Evolutionary conservation across 2,329 filamentous ascomycete species (phyloP).

Genomic region (Hymenoscyphus fraxineus): DNA sequence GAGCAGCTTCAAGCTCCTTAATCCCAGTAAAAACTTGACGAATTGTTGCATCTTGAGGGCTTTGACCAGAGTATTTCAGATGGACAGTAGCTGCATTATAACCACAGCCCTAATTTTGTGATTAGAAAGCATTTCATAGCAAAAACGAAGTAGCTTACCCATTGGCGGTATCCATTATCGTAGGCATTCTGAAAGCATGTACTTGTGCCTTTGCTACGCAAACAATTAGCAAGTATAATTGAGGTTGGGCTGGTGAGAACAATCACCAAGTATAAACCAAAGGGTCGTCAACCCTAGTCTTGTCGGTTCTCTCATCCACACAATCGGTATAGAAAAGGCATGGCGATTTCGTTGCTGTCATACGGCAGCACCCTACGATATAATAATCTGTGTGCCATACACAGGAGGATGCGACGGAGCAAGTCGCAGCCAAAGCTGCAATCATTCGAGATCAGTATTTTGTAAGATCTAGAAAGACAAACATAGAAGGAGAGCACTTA

Average conservation of each 20-base stretch:
- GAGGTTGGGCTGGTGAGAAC: too few relatives aligned
- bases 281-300: slow-evolving; percentile 9
- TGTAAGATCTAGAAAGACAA: too few relatives aligned
- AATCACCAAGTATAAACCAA: slow-evolving; percentile 17
- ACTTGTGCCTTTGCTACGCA: slow-evolving; percentile 11
- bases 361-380: slow-evolving; percentile 20
- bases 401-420: slow-evolving; percentile 16
- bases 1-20: slow-evolving; percentile 5
- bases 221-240: not conserved
- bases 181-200: slow-evolving; percentile 16
- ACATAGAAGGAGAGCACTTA: not conserved
- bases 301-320: slow-evolving; percentile 14
- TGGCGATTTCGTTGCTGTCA: slow-evolving; percentile 13
- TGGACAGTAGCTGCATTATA: slow-evolving; percentile 9
- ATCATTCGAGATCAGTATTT: not conserved
- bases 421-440: slow-evolving; percentile 12
- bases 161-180: slow-evolving; percentile 15
- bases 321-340: slow-evolving; percentile 19
- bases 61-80: slow-evolving; percentile 10
- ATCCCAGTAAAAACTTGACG: slow-evolving; percentile 15
- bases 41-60: slow-evolving; percentile 7
- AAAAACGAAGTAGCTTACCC: not conserved
- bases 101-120: slow-evolving; percentile 12
- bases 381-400: slow-evolving; percentile 20
- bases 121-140: not conserved